Conservation (phyloP, 495 filamentous ascomycete species). For the Mytilinidion resinicola region DNA sequence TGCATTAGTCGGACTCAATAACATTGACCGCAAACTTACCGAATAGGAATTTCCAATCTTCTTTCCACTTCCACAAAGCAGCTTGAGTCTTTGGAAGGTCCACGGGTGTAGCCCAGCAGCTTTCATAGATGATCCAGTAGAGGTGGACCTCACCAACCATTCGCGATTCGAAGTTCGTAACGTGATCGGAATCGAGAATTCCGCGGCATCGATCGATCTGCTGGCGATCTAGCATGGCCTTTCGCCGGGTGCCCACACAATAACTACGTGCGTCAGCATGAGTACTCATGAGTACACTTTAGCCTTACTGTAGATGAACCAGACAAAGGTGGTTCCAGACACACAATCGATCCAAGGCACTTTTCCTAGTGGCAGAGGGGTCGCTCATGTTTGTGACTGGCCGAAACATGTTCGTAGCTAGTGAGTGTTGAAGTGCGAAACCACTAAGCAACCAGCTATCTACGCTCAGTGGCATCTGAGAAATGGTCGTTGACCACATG, state of each 20-base stretch:
- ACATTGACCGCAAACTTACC: constrained; percentile 26
- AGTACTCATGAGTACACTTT: neutral
- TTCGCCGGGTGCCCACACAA: constrained; percentile 42
- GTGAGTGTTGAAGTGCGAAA: constrained; percentile 42
- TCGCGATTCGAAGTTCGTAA: constrained; percentile 43
- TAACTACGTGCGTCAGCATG: constrained; percentile 22
- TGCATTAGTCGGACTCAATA: neutral
- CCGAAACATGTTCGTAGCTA: constrained; percentile 38
- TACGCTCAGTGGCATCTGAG: constrained; percentile 42
- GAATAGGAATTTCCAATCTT: constrained; percentile 40
- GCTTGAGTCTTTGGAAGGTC: constrained; percentile 36
- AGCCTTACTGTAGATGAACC: constrained; percentile 37
- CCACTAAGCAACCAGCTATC: constrained; percentile 46
- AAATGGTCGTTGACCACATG: constrained; percentile 47
- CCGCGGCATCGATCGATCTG: constrained; percentile 39
- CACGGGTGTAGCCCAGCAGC: constrained; percentile 21
- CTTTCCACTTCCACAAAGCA: constrained; percentile 37
- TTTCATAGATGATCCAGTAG: constrained; percentile 43
- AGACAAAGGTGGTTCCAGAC: constrained; percentile 47
- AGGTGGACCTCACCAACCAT: constrained; percentile 44
- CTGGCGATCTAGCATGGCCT: constrained; percentile 35
- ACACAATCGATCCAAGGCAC: constrained; percentile 33
- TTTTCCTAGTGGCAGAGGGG: constrained; percentile 1
- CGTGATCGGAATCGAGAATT: constrained; percentile 38
- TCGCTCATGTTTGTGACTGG: constrained; percentile 6